Base-by-base conservation (phyloP, 805 yeast genomes). In the Nakazawaea sp. region DNA sequence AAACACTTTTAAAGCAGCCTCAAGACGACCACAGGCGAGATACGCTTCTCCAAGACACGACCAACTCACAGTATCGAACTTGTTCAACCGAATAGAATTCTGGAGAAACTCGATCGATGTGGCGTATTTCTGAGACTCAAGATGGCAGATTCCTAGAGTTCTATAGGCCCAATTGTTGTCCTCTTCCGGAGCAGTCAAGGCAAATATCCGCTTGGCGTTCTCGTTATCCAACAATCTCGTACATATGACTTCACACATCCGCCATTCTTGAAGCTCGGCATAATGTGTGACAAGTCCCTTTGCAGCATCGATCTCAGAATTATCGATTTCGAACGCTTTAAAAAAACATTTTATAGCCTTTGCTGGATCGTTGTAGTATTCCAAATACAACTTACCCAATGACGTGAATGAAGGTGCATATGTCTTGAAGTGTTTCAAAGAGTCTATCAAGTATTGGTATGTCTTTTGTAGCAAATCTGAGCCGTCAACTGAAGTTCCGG, bases 21-120 rank as follows among this genome's bases (percentile, higher is more conserved):
- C 89, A 30, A 81, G 63, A 43, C 96, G 69, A 2, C 98, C 98
- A 55, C 92, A 76, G 18, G 78, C 73, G 38, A 72, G 65, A 55
- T 92, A 92, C 0, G 96, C 90, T 55, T 92, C 97, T n/a, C 98
- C 98, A n/a, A 92, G 63, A 1, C 96, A 96, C 20, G 83, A 66
- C 97, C 97, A 90, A 2, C 95, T 81, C 45, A 84, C 81, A 2
- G 73, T 54, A 56, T 92, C 97, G 36, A 51, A 45, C 0, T 81
- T 63, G 30, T 78, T 64, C 45, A 82, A 62, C 43, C 97, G 69
- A 33, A 92, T 64, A 1, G 96, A 88, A 19, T 78, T 72, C 57
- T 92, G 98, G 52, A 86, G 88, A 74, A 84, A 78, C 56, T 84
- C 90, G 32, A 90, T 81, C 0, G 98, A 95, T 38, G 77, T 78